These are phyloP conservation scores for Strombidium stylifer DNA, from an alignment of 73 alveolate species.

Conservation along the genomic window DNA sequence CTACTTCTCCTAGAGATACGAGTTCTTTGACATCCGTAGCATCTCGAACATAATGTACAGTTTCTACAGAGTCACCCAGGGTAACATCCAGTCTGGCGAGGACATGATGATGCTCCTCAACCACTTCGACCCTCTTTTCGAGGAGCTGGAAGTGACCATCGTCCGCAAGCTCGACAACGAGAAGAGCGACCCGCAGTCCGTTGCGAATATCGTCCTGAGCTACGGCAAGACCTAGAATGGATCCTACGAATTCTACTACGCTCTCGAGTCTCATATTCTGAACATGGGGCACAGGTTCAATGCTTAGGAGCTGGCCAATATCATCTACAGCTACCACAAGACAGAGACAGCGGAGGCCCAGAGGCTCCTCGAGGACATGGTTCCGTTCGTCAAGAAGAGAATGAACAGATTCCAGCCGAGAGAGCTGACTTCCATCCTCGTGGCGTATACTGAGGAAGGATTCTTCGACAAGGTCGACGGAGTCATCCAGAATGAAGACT, in stretches of 20 bases:
- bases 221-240: slow-evolving; percentile 39
- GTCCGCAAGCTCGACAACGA: slow-evolving; percentile 22
- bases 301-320: slow-evolving; percentile 27
- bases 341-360: slow-evolving; percentile 7
- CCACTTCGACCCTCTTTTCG: slow-evolving; percentile 25
- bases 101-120: no score
- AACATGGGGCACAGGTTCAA: slow-evolving; percentile 2
- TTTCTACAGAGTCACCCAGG: slow-evolving; percentile 15
- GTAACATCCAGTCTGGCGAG: no score
- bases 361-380: slow-evolving; percentile 24
- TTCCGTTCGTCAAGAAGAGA: not conserved
- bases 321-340: slow-evolving; percentile 28
- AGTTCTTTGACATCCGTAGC: slow-evolving; percentile 15
- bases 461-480: not conserved
- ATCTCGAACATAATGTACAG: slow-evolving; percentile 13
- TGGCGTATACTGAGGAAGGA: slow-evolving; percentile 31
- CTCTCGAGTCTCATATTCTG: slow-evolving; percentile 21
- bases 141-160: slow-evolving; percentile 33
- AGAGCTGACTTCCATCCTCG: slow-evolving; percentile 1
- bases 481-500: not conserved
- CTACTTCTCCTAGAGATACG: not conserved
- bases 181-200: slow-evolving; percentile 22
- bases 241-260: slow-evolving; percentile 24
- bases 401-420: slow-evolving; percentile 9
- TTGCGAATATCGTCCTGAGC: slow-evolving; percentile 7